These are phyloP conservation scores for Phytophthora sansomeana DNA, from an alignment of 352 stramenopile genomes.

Conservation along the genomic window DNA sequence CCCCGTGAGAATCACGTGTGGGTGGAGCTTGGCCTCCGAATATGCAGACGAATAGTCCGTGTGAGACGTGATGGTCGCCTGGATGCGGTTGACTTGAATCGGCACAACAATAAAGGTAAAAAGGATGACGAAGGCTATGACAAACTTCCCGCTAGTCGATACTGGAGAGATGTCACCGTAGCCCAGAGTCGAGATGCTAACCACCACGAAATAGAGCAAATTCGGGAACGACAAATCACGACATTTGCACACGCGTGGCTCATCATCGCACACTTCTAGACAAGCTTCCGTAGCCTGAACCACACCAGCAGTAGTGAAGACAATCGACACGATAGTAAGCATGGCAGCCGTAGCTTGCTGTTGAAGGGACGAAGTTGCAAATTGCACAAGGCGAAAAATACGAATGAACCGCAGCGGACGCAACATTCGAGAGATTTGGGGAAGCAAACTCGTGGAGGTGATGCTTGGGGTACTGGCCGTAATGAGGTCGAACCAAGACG, in stretches of 20 bases:
- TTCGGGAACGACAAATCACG: conserved; percentile 75
- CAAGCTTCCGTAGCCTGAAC: conserved; percentile 78
- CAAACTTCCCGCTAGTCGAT: conserved; percentile 72
- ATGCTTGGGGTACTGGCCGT: conserved; percentile 27
- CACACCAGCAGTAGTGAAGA: conserved; percentile 71
- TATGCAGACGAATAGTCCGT: conserved; percentile 83
- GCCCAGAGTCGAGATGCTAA: conserved; percentile 88
- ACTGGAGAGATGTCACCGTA: conserved; percentile 84
- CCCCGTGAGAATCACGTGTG: conserved; percentile 78
- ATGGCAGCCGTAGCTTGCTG: conserved; percentile 67
- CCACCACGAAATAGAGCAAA: conserved; percentile 84
- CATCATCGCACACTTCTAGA: conserved; percentile 27
- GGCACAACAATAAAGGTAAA: conserved; percentile 87
- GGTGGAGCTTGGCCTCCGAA: conserved; percentile 73
- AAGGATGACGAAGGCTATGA: conserved; percentile 85
- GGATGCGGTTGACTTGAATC: conserved; percentile 80
- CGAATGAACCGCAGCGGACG: conserved; percentile 72
- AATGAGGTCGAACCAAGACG: conserved; percentile 63
- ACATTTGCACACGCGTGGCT: conserved; percentile 48
- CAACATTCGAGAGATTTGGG: conserved; percentile 47
- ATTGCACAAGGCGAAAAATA: conserved; percentile 77
- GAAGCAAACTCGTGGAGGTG: conserved; percentile 20
- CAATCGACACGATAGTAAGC: conserved; percentile 76
- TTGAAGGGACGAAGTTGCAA: conserved; percentile 77
- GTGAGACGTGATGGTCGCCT: conserved; percentile 81